Evolutionary conservation across 2,329 filamentous ascomycete genomes (phyloP), one percentile per base, ranked within the genome.

Genomic region (Chrysosporium queenslandicum): DNA sequence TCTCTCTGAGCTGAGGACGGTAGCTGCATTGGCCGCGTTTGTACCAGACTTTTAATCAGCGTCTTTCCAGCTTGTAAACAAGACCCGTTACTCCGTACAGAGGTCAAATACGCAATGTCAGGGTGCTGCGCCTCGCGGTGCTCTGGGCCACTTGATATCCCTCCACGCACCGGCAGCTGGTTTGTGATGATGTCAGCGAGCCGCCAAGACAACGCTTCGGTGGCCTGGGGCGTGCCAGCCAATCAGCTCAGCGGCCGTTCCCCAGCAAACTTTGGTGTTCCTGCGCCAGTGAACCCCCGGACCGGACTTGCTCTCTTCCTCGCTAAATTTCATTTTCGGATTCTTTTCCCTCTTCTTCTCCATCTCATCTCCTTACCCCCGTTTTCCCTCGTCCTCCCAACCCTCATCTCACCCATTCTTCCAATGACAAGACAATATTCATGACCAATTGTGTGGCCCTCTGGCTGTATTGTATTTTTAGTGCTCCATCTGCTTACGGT

Each of bases 341-440:
- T 20, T 52, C 54, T 29, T 46, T 45, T 55, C 41, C 43, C 50
- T 41, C 32, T 21, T 32, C n/a, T 41, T 21, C 29, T 23, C 20
- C n/a, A n/a, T n/a, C n/a, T n/a, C n/a, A n/a, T n/a, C 8, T 34
- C 18, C 43, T 40, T 25, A 18, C 46, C 27, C 41, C 40, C 40
- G 25, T 16, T 18, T 14, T 25, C 25, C 23, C 18, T 30, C 41
- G 8, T 30, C n/a, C n/a, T 18, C 34, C 34, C 16, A 23, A 32
- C 43, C 5, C 23, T 21, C 21, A 4, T n/a, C 21, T 29, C 21
- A 27, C n/a, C 23, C 30, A 16, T 40, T 20, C 20, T 21, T 16
- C 25, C 20, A 6, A 21, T n/a, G 18, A 8, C 18, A 36, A 47
- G 23, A 4, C 18, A 34, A 12, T 29, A 18, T 40, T 49, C 36